Evolutionary conservation across 768 basidiomycete species (phyloP).

Genomic region (Rhodotorula taiwanensis): DNA sequence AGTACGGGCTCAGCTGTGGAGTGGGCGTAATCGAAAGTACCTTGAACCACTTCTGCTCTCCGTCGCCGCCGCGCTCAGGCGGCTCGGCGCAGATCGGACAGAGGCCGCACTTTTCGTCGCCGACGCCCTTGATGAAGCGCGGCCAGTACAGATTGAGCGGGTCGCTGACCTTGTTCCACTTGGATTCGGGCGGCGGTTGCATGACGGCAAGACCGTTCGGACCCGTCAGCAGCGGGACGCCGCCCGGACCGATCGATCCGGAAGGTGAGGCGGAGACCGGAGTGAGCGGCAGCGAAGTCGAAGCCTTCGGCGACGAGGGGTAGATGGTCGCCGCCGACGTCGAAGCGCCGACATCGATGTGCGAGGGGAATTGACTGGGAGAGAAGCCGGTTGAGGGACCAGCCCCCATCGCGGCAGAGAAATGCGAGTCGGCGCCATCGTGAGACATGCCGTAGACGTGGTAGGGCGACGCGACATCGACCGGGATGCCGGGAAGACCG

Average conservation of each 20-base stretch:
- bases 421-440: not conserved
- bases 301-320: not conserved
- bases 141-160: constrained; percentile 69
- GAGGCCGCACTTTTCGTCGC: constrained; percentile 62
- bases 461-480: constrained; percentile 5
- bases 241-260: not conserved
- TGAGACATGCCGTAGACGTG: not conserved
- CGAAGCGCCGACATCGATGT: not conserved
- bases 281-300: not conserved
- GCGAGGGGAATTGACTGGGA: not conserved
- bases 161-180: constrained; percentile 40
- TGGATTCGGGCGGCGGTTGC: constrained; percentile 14
- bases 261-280: not conserved
- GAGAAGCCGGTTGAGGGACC: not conserved
- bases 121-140: constrained; percentile 65
- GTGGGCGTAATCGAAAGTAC: constrained; percentile 45
- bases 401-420: not conserved
- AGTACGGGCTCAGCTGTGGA: not conserved
- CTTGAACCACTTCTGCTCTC: constrained; percentile 61
- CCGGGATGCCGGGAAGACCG: constrained; percentile 1
- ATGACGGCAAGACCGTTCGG: constrained; percentile 11
- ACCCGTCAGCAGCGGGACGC: not conserved
- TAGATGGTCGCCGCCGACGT: not conserved
- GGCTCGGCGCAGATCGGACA: constrained; percentile 71
- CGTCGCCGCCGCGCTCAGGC: constrained; percentile 57